Percentiles rank a stretch among this genome's conserved stretches.
Conservation (phyloP, 1,139 yeast genomes). For the Candida tunisiensis region DNA sequence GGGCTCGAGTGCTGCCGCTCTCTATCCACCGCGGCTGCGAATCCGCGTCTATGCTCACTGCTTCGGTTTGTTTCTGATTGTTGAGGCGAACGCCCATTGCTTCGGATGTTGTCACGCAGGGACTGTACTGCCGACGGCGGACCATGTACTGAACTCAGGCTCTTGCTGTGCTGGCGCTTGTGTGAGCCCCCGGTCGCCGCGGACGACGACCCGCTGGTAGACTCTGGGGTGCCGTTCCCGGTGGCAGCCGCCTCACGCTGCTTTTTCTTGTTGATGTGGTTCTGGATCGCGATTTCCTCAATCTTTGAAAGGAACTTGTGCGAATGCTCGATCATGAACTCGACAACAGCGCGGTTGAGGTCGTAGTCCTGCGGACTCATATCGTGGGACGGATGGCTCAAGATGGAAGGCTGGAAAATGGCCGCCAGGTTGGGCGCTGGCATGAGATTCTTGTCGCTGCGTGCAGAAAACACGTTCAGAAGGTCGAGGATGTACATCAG, state of each 20-base stretch:
- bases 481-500: slow-evolving; percentile 80
- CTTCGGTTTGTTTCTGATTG: too few relatives aligned
- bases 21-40: too few relatives aligned
- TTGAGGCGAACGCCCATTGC: too few relatives aligned
- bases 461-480: slow-evolving; percentile 70
- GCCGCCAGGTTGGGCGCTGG: slow-evolving; percentile 89
- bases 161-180: too few relatives aligned
- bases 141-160: too few relatives aligned
- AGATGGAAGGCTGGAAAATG: slow-evolving; percentile 85
- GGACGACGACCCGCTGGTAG: too few relatives aligned
- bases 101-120: too few relatives aligned
- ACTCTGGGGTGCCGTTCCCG: too few relatives aligned
- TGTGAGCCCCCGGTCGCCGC: too few relatives aligned
- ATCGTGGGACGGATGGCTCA: slow-evolving; percentile 86
- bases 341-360: slow-evolving; percentile 71
- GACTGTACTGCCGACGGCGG: too few relatives aligned
- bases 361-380: slow-evolving; percentile 86
- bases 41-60: too few relatives aligned
- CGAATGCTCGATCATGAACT: slow-evolving; percentile 76
- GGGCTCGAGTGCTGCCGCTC: too few relatives aligned
- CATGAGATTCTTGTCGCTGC: slow-evolving; percentile 70
- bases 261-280: slow-evolving; percentile 2
- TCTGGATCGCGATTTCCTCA: slow-evolving; percentile 17
- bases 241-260: slow-evolving; percentile 2
- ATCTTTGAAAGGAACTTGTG: slow-evolving; percentile 52